Evolutionary conservation across 2,329 filamentous ascomycete genomes (phyloP).

Genomic region (Fusarium caatingaense): DNA sequence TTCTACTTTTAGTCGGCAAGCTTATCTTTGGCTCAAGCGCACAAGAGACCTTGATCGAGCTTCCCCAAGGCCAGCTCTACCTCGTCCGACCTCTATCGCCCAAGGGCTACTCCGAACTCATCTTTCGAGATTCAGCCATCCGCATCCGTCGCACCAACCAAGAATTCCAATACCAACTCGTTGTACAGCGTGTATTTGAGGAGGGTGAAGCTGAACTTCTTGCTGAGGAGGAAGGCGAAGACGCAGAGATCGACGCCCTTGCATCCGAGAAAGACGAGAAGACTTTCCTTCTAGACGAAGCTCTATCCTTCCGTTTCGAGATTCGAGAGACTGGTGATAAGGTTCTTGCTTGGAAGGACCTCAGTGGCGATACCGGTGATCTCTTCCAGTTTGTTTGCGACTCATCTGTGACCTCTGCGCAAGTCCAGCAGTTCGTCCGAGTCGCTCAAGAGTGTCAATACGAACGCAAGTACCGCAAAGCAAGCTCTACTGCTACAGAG

Average conservation of each 20-base stretch:
- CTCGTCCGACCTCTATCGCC: constrained; percentile 94
- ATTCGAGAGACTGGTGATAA: constrained; percentile 82
- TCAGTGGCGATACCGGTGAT: constrained; percentile 93
- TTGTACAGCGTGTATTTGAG: constrained; percentile 95
- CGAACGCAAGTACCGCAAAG: constrained; percentile 91
- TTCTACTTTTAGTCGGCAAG: constrained; percentile 76
- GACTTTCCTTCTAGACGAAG: constrained; percentile 94
- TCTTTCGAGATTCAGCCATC: constrained; percentile 96
- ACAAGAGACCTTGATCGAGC: constrained; percentile 93
- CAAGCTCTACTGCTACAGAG: constrained; percentile 82
- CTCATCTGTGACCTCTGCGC: constrained; percentile 72
- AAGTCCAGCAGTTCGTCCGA: constrained; percentile 83
- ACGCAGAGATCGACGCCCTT: constrained; percentile 80
- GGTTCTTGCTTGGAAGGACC: constrained; percentile 92
- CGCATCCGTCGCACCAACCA: constrained; percentile 93
- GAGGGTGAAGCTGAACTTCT: constrained; percentile 95
- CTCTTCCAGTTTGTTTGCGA: constrained; percentile 99
- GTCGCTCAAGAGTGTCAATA: constrained; percentile 94
- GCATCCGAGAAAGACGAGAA: constrained; percentile 92
- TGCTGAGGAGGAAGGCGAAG: constrained; percentile 88
- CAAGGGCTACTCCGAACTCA: constrained; percentile 98
- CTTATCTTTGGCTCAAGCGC: constrained; percentile 88
- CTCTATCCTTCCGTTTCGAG: constrained; percentile 87
- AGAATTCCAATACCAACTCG: constrained; percentile 97
- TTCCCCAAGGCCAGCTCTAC: constrained; percentile 96